Base-by-base conservation (phyloP, 2,329 filamentous ascomycete species). In the Juglanconis sp. region DNA sequence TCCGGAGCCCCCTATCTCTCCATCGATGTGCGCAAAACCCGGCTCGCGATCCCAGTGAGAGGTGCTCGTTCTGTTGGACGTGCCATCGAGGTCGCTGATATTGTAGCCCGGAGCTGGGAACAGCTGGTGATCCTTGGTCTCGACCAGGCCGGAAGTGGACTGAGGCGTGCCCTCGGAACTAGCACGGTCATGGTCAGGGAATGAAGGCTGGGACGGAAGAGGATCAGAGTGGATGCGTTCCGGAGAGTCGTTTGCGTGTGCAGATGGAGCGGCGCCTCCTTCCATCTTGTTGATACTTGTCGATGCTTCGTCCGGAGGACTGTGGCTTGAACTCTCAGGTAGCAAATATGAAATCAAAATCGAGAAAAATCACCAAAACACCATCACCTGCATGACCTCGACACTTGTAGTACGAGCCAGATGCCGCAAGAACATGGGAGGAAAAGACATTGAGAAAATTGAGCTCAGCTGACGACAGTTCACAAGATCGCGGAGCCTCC, bases 11-110 rank as follows among this genome's bases (percentile, higher is more conserved):
- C 69, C 69, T 11, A 79, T 68, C n/a, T 79, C 77, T 36, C 77
- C 77, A 46, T 77, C 74, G 42, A 79, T 68, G 10, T 73, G 69
- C n/a, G 72, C 74, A 48, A 79, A 79, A 0, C 76, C 74, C 1
- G 77, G 71, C 17, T 70, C 70, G 1, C 69, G 66, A 34, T 71
- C 67, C 68, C 67, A 69, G 56, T 71, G 68, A 24, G 71, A 73
- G 24, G 60, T 62, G 56, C 67, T 71, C 24, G 65, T 69, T 30
- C 66, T 62, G 42, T 62, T 58, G 3, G 62, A 64, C 15, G 53
- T 17, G 15, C 67, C 68, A 35, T 24, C 17, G 2, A 24, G 17
- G 17, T 68, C 68, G 40, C 65, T 65, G 36, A 49, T 51, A 49
- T 63, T 57, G 40, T 48, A 38, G 30, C 48, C 48, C 17, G 50